Evolutionary conservation across 192 early-diverging fungal genomes (phyloP).

Genomic region (Coemansia asiatica): DNA sequence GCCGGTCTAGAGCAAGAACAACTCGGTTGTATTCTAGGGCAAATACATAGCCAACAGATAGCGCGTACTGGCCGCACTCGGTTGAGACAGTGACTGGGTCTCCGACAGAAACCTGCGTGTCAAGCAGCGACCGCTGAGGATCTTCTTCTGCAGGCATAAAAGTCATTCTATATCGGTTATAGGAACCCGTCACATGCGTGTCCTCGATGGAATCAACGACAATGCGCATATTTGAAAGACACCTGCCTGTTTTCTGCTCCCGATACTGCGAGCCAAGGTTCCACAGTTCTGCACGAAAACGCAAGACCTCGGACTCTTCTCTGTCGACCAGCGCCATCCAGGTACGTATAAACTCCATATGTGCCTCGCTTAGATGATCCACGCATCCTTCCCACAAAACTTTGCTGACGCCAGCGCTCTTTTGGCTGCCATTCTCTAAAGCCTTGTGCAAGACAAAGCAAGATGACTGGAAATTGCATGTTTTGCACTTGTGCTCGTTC

Average conservation of each 20-base stretch:
- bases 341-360: slow-evolving; percentile 71
- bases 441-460: slow-evolving; percentile 76
- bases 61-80: slow-evolving; percentile 67
- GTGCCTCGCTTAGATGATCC: slow-evolving; percentile 58
- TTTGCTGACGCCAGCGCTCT: slow-evolving; percentile 58
- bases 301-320: slow-evolving; percentile 71
- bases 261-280: slow-evolving; percentile 55
- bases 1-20: slow-evolving; percentile 61
- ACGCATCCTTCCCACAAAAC: slow-evolving; percentile 64
- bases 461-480: slow-evolving; percentile 63
- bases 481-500: slow-evolving; percentile 61
- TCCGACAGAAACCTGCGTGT: slow-evolving; percentile 56
- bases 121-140: slow-evolving; percentile 25
- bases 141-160: slow-evolving; percentile 19
- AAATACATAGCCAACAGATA: slow-evolving; percentile 75
- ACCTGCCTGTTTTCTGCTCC: slow-evolving; percentile 54
- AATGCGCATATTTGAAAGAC: slow-evolving; percentile 41
- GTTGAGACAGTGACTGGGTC: slow-evolving; percentile 84
- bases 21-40: slow-evolving; percentile 56
- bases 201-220: slow-evolving; percentile 28
- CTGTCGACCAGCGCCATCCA: slow-evolving; percentile 75
- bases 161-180: slow-evolving; percentile 32
- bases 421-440: slow-evolving; percentile 65
- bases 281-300: slow-evolving; percentile 72
- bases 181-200: slow-evolving; percentile 28